Base-by-base conservation (phyloP, 148 eudicot species). In the Camellia sinensis region DNA sequence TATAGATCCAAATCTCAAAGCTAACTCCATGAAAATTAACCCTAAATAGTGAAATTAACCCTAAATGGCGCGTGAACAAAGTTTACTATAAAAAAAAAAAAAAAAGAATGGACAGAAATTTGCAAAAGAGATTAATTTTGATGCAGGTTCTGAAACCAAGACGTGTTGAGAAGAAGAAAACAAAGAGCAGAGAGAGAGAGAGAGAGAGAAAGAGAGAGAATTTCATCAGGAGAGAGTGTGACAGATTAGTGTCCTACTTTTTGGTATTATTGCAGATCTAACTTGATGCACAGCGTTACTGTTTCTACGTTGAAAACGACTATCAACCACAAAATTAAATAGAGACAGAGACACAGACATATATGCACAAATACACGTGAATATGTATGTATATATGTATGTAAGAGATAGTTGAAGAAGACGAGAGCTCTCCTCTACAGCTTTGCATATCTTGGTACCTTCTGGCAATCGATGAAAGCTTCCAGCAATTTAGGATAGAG, bases 381-480 rank as follows among this genome's bases (percentile, higher is more conserved):
- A 12, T 56, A 17, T 61, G 22, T 2, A 7, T 61, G 5, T 64
- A 6, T 22, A 7, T 64, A 64, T 22, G 22, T 64, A 17, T 19
- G 71, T 6, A 13, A 67, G 46, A 67, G 5, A 37, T 5, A 52
- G 12, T 2, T 3, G 18, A 60, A 52, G n/a, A 70, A 48, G 50
- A 50, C 75, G 18, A 21, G 14, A 52, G 37, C 9, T 17, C 43
- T 14, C 45, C 18, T 50, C 40, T 10, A 71, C n/a, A 7, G 52
- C 4, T 52, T 72, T 3, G 68, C 68, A 64, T 64, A 6, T 21
- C 40, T 10, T 13, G 4, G 60, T 18, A 91, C 94, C 93, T 92
- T 92, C 44, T 90, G 89, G 68, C 91, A 92, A 64, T 89, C 90
- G 50, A 92, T 77, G 67, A 87, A 92, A 41, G 95, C 83, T 59